Evolutionary conservation across 140 eudicot genomes (phyloP).

Genomic region (Senecio squalidus): DNA sequence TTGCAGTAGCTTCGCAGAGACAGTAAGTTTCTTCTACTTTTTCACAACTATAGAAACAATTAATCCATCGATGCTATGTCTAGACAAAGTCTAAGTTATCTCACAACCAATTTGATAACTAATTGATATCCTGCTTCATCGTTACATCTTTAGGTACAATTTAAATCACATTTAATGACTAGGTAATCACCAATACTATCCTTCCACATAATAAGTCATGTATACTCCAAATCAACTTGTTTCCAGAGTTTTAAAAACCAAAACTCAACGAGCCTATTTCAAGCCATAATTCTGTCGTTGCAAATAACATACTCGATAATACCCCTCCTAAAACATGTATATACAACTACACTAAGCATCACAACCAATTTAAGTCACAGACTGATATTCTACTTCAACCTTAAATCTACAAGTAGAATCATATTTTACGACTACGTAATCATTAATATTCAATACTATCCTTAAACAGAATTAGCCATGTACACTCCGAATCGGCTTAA

Average conservation of each 20-base stretch:
- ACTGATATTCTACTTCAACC: too few species aligned
- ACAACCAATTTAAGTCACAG: too few species aligned
- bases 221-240: background rate
- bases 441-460: conserved; percentile 1
- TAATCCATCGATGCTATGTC: too few species aligned
- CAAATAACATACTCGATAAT: background rate
- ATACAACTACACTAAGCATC: too few species aligned
- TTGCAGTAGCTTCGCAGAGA: background rate
- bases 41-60: background rate
- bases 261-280: background rate
- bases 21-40: background rate
- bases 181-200: background rate
- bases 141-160: too few species aligned
- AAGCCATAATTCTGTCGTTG: background rate
- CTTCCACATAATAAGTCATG: background rate
- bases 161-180: background rate
- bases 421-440: background rate
- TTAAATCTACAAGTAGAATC: too few species aligned
- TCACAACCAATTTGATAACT: too few species aligned
- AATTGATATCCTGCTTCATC: too few species aligned
- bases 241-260: background rate
- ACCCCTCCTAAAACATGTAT: too few species aligned
- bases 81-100: too few species aligned
- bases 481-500: background rate
- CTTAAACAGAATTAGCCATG: background rate